A percentile compares a stretch with the other conserved stretches of the same genome.
phyloP scores from a whole-genome alignment of 1,139 yeast genomes.

The Candida tropicalis region DNA sequence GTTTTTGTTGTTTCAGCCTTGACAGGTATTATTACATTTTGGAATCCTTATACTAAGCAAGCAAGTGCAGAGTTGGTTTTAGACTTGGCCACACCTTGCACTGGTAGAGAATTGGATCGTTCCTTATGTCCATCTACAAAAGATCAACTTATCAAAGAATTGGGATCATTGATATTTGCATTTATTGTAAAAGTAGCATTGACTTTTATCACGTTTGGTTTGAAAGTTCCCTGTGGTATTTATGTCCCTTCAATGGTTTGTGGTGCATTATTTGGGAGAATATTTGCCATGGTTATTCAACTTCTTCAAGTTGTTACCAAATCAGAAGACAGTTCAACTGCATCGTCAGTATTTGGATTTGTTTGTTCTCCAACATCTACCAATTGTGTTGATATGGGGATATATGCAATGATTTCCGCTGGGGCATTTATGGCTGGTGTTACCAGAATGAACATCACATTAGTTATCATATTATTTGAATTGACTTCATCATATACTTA shows the following conservation, averaged over 20 bases:
- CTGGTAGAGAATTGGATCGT: conserved; percentile 23
- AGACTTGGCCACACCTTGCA: conserved; percentile 57
- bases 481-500: conserved; percentile 62
- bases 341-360: conserved; percentile 8
- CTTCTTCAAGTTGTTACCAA: conserved; percentile 31
- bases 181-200: conserved; percentile 48
- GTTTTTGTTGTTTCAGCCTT: conserved; percentile 49
- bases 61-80: conserved; percentile 56
- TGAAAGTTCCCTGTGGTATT: conserved; percentile 66
- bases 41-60: conserved; percentile 56
- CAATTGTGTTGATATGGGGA: conserved; percentile 54
- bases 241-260: conserved; percentile 72
- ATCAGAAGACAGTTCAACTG: background rate
- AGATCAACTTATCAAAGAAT: conserved; percentile 33
- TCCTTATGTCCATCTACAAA: conserved; percentile 45
- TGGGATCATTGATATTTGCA: conserved; percentile 43
- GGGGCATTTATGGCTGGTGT: conserved; percentile 74
- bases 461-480: conserved; percentile 62
- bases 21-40: conserved; percentile 54
- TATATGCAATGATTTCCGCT: conserved; percentile 68
- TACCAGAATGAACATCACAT: conserved; percentile 65
- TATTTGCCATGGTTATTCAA: conserved; percentile 52
- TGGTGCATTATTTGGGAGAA: conserved; percentile 66
- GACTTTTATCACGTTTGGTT: conserved; percentile 60
- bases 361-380: conserved; percentile 20